Conservation (phyloP, 2,329 filamentous ascomycete genomes). For the Phyllosticta paracitricarpa region DNA sequence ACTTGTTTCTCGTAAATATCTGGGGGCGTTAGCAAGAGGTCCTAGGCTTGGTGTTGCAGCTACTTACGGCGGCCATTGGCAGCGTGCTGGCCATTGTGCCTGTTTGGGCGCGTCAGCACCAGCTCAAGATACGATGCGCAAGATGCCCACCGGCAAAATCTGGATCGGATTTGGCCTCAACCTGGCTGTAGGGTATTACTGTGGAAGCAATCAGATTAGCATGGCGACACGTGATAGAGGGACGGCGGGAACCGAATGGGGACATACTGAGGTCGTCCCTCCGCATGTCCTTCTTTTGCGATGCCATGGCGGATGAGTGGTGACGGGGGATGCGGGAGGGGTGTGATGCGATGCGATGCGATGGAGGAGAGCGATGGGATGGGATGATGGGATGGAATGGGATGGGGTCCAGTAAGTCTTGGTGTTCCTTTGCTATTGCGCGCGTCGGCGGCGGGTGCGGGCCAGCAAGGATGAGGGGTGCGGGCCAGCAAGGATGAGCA, state of each 20-base stretch:
- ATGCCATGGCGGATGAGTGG: slow-evolving; percentile 43
- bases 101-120: slow-evolving; percentile 16
- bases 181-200: slow-evolving; percentile 87
- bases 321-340: neutral
- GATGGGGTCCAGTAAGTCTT: too few species aligned
- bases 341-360: too few species aligned
- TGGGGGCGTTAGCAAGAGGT: slow-evolving; percentile 18
- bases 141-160: slow-evolving; percentile 58
- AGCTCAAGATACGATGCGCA: neutral
- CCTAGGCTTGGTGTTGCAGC: neutral
- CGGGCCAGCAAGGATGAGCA: too few species aligned
- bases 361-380: neutral
- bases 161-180: slow-evolving; percentile 50
- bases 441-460: neutral
- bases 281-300: slow-evolving; percentile 63
- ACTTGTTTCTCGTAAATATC: slow-evolving; percentile 90
- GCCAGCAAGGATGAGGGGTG: neutral
- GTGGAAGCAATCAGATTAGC: slow-evolving; percentile 28
- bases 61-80: slow-evolving; percentile 78
- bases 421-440: too few species aligned
- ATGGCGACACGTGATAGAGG: neutral
- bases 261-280: slow-evolving; percentile 59
- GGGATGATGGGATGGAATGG: too few species aligned
- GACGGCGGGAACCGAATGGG: slow-evolving; percentile 10
- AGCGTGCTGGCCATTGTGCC: slow-evolving; percentile 64